Evolutionary conservation across 1,284 basidiomycete genomes (phyloP).

Genomic region (Puccinia novopanici): DNA sequence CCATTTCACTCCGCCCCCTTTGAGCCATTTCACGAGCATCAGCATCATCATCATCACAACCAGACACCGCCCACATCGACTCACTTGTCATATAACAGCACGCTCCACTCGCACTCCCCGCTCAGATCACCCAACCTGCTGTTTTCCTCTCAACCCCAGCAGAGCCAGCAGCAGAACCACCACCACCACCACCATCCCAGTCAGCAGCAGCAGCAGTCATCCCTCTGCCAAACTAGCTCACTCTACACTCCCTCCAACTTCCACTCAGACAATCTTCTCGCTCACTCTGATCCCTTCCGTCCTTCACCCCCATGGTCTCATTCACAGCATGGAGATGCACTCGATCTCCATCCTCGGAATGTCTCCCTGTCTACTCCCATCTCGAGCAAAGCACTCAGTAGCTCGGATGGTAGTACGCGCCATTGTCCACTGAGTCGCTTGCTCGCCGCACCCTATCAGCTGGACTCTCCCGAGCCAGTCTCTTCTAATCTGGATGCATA

Average conservation of each 20-base stretch:
- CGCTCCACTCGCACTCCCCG: neutral
- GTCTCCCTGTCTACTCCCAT: slow-evolving; percentile 38
- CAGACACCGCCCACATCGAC: neutral
- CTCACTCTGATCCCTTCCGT: slow-evolving; percentile 35
- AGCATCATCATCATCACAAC: neutral
- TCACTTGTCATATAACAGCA: neutral
- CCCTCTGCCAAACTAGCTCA: neutral
- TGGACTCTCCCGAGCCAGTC: slow-evolving; percentile 27
- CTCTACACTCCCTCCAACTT: slow-evolving; percentile 23
- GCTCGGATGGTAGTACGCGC: neutral
- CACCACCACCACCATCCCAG: too few relatives aligned
- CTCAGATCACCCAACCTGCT: slow-evolving; percentile 5
- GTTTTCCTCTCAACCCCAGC: neutral
- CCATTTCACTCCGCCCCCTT: neutral
- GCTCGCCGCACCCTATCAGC: slow-evolving; percentile 29
- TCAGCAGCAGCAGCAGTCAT: neutral
- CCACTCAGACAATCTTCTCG: slow-evolving; percentile 1
- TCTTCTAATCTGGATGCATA: slow-evolving; percentile 21
- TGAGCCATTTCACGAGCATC: neutral
- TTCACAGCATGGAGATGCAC: slow-evolving; percentile 25
- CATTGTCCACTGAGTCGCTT: slow-evolving; percentile 16
- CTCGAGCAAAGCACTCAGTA: slow-evolving; percentile 3
- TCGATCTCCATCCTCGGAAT: slow-evolving; percentile 35
- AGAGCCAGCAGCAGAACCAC: neutral
- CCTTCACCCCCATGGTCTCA: slow-evolving; percentile 37